Percentiles rank a stretch among this genome's conserved stretches.
phyloP scores from a whole-genome alignment of 164 flowering plant species.

The Dillenia turbinata region DNA sequence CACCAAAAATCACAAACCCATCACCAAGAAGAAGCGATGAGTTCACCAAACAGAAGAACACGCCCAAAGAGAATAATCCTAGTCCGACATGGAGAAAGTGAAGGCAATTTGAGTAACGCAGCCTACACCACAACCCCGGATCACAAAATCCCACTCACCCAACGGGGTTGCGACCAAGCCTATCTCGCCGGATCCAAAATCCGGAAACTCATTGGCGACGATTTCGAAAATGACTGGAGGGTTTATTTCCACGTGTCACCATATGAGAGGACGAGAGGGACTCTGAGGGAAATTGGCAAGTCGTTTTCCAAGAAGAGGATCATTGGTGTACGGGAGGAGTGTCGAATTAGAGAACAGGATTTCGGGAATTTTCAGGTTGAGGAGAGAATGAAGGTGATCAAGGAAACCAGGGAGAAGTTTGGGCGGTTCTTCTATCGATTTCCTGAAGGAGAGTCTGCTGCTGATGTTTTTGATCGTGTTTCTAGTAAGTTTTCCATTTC shows the following conservation, averaged over 20 bases:
- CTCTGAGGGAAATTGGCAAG: constrained; percentile 75
- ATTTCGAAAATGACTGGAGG: constrained; percentile 47
- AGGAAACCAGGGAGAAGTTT: constrained; percentile 66
- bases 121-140: constrained; percentile 82
- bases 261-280: constrained; percentile 69
- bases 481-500: constrained; percentile 46
- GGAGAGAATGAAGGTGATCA: constrained; percentile 73
- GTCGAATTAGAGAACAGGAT: constrained; percentile 89
- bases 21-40: background rate
- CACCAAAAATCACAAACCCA: background rate
- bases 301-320: constrained; percentile 51
- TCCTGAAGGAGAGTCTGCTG: constrained; percentile 99
- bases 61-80: constrained; percentile 82
- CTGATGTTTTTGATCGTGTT: constrained; percentile 91
- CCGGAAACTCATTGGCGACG: constrained; percentile 10
- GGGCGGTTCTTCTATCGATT: constrained; percentile 92
- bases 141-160: constrained; percentile 69
- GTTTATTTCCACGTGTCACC: constrained; percentile 95
- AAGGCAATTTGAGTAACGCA: constrained; percentile 63
- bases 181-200: constrained; percentile 48
- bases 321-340: constrained; percentile 91
- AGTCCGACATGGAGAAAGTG: constrained; percentile 87
- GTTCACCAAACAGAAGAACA: constrained; percentile 6
- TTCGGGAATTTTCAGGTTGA: constrained; percentile 92
- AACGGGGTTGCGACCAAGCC: constrained; percentile 53